Percentiles rank a stretch among this genome's conserved stretches.
Conservation (phyloP, 345 rosid genomes). For the Populus euphratica region DNA sequence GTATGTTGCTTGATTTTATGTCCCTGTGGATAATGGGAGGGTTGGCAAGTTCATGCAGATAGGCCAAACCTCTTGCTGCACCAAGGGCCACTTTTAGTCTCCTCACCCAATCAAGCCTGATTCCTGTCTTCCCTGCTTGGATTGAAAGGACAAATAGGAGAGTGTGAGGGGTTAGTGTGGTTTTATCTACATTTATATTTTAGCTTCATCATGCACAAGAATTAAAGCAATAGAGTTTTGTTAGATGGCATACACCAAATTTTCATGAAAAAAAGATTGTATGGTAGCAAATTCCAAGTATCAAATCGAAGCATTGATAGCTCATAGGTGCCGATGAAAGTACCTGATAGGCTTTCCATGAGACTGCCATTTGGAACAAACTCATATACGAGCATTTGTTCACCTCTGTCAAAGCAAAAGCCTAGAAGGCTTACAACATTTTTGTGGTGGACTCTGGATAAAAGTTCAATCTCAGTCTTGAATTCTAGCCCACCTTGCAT, state of each 20-base stretch:
- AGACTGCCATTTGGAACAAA: conserved; percentile 27
- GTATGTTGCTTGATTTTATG: conserved; percentile 74
- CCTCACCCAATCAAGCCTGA: conserved; percentile 71
- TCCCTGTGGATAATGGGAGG: conserved; percentile 97
- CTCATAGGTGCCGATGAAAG: neutral
- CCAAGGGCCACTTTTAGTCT: conserved; percentile 77
- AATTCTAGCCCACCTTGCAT: conserved; percentile 27
- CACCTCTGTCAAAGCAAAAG: conserved; percentile 28
- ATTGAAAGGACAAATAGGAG: neutral
- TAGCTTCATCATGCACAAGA: neutral
- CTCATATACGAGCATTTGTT: conserved; percentile 30
- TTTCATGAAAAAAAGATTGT: neutral
- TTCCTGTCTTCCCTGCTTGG: conserved; percentile 68
- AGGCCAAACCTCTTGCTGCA: conserved; percentile 76
- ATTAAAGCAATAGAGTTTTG: neutral
- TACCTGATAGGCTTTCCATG: conserved; percentile 27
- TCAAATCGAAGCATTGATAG: neutral
- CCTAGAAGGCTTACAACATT: conserved; percentile 28
- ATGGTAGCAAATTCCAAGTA: neutral
- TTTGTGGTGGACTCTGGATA: conserved; percentile 33
- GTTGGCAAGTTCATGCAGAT: conserved; percentile 88
- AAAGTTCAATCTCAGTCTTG: conserved; percentile 30
- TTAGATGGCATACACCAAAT: neutral
- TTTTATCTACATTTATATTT: neutral
- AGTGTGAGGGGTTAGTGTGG: neutral